Evolutionary conservation across 768 basidiomycete genomes (phyloP).

Genomic region (Lactarius indigo): DNA sequence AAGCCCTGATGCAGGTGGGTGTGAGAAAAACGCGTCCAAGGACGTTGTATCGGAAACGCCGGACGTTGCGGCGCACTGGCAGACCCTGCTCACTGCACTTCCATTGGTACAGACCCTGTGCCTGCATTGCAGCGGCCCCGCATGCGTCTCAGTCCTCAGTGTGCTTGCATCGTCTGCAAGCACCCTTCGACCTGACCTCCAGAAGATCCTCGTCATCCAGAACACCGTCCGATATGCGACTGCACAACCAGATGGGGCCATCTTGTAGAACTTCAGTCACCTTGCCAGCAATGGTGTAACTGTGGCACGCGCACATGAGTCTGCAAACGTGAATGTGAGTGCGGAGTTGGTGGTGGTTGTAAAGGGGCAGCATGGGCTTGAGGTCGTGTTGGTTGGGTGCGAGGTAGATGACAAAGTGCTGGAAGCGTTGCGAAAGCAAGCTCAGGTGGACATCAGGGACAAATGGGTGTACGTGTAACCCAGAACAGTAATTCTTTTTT

Average conservation of each 20-base stretch:
- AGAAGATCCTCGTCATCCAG: constrained; percentile 6
- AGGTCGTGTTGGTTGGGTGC: constrained; percentile 13
- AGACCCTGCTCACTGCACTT: not conserved
- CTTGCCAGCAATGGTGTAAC: not conserved
- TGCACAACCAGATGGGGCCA: not conserved
- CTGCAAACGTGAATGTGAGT: not conserved
- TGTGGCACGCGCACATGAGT: not conserved
- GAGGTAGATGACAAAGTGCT: constrained; percentile 4
- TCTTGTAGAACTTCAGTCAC: constrained; percentile 12
- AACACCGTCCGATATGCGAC: not conserved
- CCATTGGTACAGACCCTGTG: constrained; percentile 1
- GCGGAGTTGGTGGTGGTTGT: constrained; percentile 12
- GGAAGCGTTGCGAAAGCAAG: constrained; percentile 6
- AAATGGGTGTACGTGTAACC: constrained; percentile 17
- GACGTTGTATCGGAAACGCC: not conserved
- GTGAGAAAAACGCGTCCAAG: not conserved
- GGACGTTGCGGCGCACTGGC: constrained; percentile 1
- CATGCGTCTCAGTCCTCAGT: not conserved
- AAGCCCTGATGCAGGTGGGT: not conserved
- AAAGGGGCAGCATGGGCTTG: constrained; percentile 4
- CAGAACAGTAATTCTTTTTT: not conserved
- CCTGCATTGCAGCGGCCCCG: not conserved
- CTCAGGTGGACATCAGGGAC: constrained; percentile 9
- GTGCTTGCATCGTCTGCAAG: not conserved
- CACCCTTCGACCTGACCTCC: constrained; percentile 9